phyloP scores from a whole-genome alignment of 148 eudicot genomes.

The Persicaria tinctoria region DNA sequence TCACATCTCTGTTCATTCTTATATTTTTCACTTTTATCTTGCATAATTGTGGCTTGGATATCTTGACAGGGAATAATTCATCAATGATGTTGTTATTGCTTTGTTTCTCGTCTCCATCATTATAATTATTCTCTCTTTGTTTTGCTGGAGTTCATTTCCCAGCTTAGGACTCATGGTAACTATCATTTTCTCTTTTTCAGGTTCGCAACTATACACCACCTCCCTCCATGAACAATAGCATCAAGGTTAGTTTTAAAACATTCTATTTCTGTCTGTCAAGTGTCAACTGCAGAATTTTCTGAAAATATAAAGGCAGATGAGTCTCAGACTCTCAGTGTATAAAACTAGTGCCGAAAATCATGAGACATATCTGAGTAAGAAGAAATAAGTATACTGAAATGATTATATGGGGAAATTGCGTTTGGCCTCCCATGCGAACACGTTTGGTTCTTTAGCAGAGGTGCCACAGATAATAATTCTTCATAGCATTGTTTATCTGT shows the following conservation, averaged over 20 bases:
- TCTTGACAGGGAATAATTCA: neutral
- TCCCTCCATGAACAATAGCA: slow-evolving; percentile 86
- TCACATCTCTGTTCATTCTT: neutral
- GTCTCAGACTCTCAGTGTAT: neutral
- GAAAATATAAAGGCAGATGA: neutral
- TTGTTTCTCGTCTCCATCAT: neutral
- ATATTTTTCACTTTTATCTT: neutral
- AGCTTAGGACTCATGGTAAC: neutral
- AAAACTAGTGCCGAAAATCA: neutral
- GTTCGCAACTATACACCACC: slow-evolving; percentile 74
- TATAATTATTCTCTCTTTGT: neutral
- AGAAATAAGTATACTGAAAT: neutral
- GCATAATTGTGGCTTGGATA: neutral
- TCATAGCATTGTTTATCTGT: neutral
- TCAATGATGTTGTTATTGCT: neutral
- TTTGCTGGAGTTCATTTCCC: neutral
- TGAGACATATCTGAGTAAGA: neutral
- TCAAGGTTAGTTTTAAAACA: slow-evolving; percentile 48
- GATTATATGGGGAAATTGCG: neutral
- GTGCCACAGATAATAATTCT: neutral
- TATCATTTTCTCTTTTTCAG: slow-evolving; percentile 22
- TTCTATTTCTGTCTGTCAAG: neutral
- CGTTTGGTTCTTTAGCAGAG: neutral
- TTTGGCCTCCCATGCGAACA: neutral
- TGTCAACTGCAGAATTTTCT: neutral